Base-by-base conservation (phyloP, 2,329 filamentous ascomycete species). In the Diaporthe sp. region DNA sequence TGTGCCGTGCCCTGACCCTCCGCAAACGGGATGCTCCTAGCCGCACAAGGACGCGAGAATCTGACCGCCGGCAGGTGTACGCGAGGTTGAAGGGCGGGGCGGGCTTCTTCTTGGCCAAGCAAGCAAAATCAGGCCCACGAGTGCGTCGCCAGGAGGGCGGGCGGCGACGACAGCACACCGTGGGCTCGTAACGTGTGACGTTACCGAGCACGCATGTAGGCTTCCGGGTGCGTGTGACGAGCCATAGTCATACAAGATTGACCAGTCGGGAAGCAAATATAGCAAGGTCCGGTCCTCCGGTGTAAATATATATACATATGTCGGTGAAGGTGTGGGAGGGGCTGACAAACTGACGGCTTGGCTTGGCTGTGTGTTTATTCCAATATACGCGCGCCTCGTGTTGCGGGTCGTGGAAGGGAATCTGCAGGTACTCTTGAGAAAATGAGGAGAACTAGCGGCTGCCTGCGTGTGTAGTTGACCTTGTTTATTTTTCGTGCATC, bases 41-140 rank as follows among this genome's bases (percentile, higher is more conserved):
- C 49, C 65, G 49, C n/a, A 55, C 65, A 55, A 42, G n/a, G 10
- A 13, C n/a, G n/a, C 15, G 65, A 70, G 65, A 53, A 53, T 39
- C 25, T 70, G 65, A 70, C 65, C 65, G 65, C 65, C 49, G 65
- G 65, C 49, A 70, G 42, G 49, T 55, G 34, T 12, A 49, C 20
- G 31, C 34, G 49, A 28, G 22, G 34, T 39, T 15, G 47, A 68
- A 68, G 31, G 15, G 65, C 22, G 47, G 22, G 22, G 4, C 6
- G 22, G 25, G 17, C 3, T 65, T 5, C 37, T 28, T 15, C 34
- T 39, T 17, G 20, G 12, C 22, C 42, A 28, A 49, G 65, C 65
- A 55, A 70, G 42, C 65, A 42, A 8, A 10, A 3, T 25, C 31
- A 39, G 37, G 37, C 37, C 37, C 37, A 17, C 42, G 42, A 34